phyloP scores from a whole-genome alignment of 2,329 filamentous ascomycete genomes.

The Aureobasidium sp. region DNA sequence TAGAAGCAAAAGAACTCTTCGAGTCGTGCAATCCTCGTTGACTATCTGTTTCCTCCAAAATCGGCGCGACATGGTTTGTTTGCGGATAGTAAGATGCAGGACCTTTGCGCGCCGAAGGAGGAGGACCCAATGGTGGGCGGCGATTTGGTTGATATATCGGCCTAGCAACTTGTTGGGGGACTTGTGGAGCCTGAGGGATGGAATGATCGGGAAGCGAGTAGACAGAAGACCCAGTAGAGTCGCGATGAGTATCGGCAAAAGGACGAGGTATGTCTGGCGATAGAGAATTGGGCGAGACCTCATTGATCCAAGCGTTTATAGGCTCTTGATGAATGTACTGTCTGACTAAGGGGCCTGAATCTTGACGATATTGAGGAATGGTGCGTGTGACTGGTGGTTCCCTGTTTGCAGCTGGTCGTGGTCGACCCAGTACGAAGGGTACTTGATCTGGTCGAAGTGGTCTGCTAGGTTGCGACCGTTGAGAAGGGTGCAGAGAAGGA shows the following conservation, averaged over 20 bases:
- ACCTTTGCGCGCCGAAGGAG: constrained; percentile 40
- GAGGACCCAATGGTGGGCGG: constrained; percentile 37
- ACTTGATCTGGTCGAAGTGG: constrained; percentile 21
- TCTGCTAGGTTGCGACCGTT: constrained; percentile 22
- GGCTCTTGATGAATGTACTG: constrained; percentile 1
- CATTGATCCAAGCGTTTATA: constrained; percentile 12
- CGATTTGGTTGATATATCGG: constrained; percentile 24
- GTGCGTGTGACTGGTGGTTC: constrained; percentile 14
- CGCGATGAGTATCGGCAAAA: constrained; percentile 30
- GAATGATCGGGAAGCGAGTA: constrained; percentile 37
- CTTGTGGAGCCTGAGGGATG: constrained; percentile 24
- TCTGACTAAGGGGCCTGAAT: background rate
- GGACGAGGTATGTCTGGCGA: constrained; percentile 26
- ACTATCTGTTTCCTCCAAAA: constrained; percentile 39
- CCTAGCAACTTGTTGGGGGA: constrained; percentile 25
- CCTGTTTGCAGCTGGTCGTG: constrained; percentile 15
- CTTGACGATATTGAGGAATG: constrained; percentile 8
- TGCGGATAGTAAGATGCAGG: constrained; percentile 43
- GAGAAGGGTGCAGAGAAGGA: background rate
- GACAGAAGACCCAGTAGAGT: constrained; percentile 32
- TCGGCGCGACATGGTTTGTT: constrained; percentile 40
- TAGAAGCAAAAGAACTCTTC: constrained; percentile 39
- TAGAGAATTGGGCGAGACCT: constrained; percentile 25
- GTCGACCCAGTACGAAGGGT: background rate
- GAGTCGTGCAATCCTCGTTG: constrained; percentile 24